Evolutionary conservation across 208 protist genomes (phyloP).

Genomic region (Porcisia hertigi): DNA sequence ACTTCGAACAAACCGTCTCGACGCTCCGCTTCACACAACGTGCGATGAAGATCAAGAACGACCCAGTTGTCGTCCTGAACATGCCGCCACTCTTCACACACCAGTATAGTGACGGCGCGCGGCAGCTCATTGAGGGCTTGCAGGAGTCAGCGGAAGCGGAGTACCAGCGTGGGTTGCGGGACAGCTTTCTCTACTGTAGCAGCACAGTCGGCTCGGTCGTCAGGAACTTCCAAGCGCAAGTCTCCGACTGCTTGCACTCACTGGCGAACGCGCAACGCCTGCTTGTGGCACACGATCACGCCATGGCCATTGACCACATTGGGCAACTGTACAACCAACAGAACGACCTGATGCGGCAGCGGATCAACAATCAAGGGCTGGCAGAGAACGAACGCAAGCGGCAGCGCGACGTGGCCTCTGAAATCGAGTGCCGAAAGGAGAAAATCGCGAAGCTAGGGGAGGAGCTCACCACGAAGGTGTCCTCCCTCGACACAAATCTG

Average conservation of each 20-base stretch:
- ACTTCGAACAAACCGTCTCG: conserved; percentile 88
- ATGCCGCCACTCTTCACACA: conserved; percentile 85
- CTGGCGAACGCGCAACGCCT: conserved; percentile 76
- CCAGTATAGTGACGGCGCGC: conserved; percentile 66
- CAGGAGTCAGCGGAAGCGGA: conserved; percentile 48
- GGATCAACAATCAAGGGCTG: conserved; percentile 40
- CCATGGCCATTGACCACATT: conserved; percentile 64
- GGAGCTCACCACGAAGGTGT: conserved; percentile 37
- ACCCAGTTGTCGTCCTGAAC: conserved; percentile 82
- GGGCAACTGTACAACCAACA: conserved; percentile 63
- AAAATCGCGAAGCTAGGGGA: conserved; percentile 58
- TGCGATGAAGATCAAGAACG: conserved; percentile 89
- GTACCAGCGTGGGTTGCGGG: conserved; percentile 75
- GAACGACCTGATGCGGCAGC: conserved; percentile 44
- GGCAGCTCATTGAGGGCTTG: conserved; percentile 46
- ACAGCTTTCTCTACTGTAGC: conserved; percentile 68
- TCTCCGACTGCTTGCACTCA: conserved; percentile 66
- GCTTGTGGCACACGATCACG: conserved; percentile 82
- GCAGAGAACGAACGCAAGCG: conserved; percentile 52
- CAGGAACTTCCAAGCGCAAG: conserved; percentile 50
- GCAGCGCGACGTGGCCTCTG: conserved; percentile 41
- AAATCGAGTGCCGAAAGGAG: conserved; percentile 40
- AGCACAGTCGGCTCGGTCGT: conserved; percentile 59
- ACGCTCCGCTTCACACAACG: conserved; percentile 88
- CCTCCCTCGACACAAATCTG: conserved; percentile 53